A percentile compares a stretch with the other conserved stretches of the same genome.
phyloP scores from a whole-genome alignment of 2,329 filamentous ascomycete genomes.

The Trichoderma simmonsii region DNA sequence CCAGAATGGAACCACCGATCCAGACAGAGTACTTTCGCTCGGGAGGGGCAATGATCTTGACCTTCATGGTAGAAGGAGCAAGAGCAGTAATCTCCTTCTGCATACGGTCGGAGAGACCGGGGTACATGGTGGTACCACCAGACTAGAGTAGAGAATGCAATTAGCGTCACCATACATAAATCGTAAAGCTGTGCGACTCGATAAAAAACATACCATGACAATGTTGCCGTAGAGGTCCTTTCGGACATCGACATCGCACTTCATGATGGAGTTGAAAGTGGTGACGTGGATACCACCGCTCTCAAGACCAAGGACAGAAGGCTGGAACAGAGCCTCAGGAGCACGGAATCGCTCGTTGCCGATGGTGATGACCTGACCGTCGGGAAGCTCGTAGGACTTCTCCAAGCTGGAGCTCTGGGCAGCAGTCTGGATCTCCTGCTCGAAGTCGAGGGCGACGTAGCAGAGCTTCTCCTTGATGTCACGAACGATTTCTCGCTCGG shows the following conservation, averaged over 20 bases:
- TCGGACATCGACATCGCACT: constrained; percentile 99
- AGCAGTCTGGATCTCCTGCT: constrained; percentile 99
- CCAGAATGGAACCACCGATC: constrained; percentile 99
- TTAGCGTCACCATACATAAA: not conserved
- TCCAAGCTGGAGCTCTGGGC: constrained; percentile 98
- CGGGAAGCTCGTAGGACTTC: constrained; percentile 99
- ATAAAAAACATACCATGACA: constrained; percentile 79
- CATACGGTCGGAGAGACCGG: constrained; percentile 99
- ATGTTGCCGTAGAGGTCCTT: constrained; percentile 99
- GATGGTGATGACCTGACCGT: constrained; percentile 99
- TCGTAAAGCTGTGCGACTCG: constrained; percentile 35
- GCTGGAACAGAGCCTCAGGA: constrained; percentile 99
- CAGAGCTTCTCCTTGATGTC: constrained; percentile 99
- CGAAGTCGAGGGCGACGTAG: constrained; percentile 99
- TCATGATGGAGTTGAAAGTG: constrained; percentile 99
- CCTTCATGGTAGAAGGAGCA: constrained; percentile 99
- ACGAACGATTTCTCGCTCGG: constrained; percentile 99
- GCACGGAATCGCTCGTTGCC: constrained; percentile 99
- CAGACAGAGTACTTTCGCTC: constrained; percentile 99
- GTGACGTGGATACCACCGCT: constrained; percentile 98
- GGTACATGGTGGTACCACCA: constrained; percentile 99
- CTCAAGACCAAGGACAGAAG: constrained; percentile 96
- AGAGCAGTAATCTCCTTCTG: constrained; percentile 99
- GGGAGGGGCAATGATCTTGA: constrained; percentile 99
- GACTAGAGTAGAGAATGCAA: constrained; percentile 58